Base-by-base conservation (phyloP, 139 green algal genomes). In the Tetraselmis chui region DNA sequence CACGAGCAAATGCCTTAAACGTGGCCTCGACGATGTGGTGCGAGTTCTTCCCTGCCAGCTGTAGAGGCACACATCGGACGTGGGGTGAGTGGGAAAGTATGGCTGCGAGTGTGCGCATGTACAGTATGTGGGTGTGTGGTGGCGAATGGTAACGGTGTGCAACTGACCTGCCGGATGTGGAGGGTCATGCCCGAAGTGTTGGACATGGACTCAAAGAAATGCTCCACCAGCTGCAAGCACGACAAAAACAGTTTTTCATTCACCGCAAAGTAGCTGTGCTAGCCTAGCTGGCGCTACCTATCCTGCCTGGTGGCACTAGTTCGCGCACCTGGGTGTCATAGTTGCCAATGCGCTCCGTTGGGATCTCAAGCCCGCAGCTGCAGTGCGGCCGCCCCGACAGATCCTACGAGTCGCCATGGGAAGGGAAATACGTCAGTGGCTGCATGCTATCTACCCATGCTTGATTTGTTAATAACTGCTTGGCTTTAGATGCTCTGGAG, bases 21-120 rank as follows among this genome's bases (percentile, higher is more conserved):
- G 96, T 98, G 0, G 95, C 94, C 88, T 99, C 97, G 77, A 99
- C 94, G 74, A 99, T 99, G 93, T 99, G 97, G 87, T 99, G 97
- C 27, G 89, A 94, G 93, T 99, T 99, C 74, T 88, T 91, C 29
- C 97, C 96, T 2, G 89, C 92, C 78, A 98, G 86, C 89, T 95
- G 90, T 2, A 24, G 27, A 80, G n/a, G n/a, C n/a, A n/a, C n/a
- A n/a, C n/a, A n/a, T n/a, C n/a, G n/a, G n/a, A n/a, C n/a, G n/a
- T n/a, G 75, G 75, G 75, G 28, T 11, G 75, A 23, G 75, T 11
- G 75, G 27, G 75, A 11, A 5, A 11, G 27, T 2, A 29, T 30
- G 75, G 5, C 75, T 5, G 28, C 22, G 25, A 23, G 5, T 5
- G 75, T 67, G 45, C 18, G 45, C 45, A 5, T 67, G 11, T 67